These are phyloP conservation scores for Colletotrichum somersetense DNA, from an alignment of 2,329 filamentous ascomycete genomes.

Conservation along the genomic window DNA sequence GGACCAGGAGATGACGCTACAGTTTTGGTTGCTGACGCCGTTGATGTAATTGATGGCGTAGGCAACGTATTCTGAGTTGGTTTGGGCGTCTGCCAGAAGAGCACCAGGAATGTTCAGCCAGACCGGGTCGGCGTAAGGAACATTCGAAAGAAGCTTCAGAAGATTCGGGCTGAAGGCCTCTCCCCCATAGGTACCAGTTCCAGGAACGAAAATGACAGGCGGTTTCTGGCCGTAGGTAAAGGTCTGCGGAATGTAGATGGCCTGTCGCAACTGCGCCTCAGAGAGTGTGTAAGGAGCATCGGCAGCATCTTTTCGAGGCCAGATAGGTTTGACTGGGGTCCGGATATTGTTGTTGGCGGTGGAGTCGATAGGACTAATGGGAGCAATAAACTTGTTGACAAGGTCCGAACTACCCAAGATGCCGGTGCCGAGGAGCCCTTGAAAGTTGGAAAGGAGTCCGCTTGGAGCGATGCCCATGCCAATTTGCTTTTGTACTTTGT, in stretches of 20 bases:
- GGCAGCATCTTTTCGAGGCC: slow-evolving; percentile 50
- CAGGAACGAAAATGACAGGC: slow-evolving; percentile 66
- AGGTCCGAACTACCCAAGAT: slow-evolving; percentile 11
- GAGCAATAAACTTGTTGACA: slow-evolving; percentile 22
- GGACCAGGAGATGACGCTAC: slow-evolving; percentile 65
- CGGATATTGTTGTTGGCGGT: slow-evolving; percentile 23
- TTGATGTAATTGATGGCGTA: slow-evolving; percentile 70
- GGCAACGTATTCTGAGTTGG: slow-evolving; percentile 66
- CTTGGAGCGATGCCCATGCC: slow-evolving; percentile 15
- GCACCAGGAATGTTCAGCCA: slow-evolving; percentile 67
- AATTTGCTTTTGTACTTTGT: slow-evolving; percentile 30
- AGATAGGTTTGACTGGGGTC: slow-evolving; percentile 46
- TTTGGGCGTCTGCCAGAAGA: slow-evolving; percentile 62
- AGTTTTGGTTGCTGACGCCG: slow-evolving; percentile 53
- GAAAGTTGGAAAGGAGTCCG: slow-evolving; percentile 20
- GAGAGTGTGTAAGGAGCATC: slow-evolving; percentile 64
- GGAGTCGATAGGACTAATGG: slow-evolving; percentile 21
- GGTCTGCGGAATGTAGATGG: slow-evolving; percentile 62
- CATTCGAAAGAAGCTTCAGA: slow-evolving; percentile 59
- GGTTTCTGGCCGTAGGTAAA: slow-evolving; percentile 61
- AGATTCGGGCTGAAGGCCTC: slow-evolving; percentile 60
- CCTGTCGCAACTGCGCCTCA: slow-evolving; percentile 61
- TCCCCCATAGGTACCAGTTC: slow-evolving; percentile 63
- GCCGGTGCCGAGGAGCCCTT: slow-evolving; percentile 27
- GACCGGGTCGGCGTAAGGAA: slow-evolving; percentile 60